These are phyloP conservation scores for Blastomyces parvus DNA, from an alignment of 2,329 filamentous ascomycete genomes.

Conservation along the genomic window DNA sequence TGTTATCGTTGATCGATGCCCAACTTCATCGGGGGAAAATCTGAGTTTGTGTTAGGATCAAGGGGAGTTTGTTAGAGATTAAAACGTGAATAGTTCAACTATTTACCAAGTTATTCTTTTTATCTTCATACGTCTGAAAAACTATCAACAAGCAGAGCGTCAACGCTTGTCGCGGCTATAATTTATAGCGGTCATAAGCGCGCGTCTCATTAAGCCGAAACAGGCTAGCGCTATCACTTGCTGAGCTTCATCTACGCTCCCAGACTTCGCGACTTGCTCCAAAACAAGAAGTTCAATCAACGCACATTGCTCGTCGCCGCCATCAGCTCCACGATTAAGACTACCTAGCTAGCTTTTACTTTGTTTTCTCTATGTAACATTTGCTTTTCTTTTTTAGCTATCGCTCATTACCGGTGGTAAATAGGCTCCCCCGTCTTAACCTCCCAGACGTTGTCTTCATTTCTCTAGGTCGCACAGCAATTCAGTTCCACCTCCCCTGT, in stretches of 20 bases:
- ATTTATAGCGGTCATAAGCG: background rate
- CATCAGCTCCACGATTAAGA: background rate
- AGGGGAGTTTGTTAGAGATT: background rate
- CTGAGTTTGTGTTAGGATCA: background rate
- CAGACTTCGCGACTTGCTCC: slow-evolving; percentile 2
- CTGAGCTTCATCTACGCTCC: background rate
- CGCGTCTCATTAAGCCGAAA: background rate
- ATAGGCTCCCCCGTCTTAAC: background rate
- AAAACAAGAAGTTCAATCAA: background rate
- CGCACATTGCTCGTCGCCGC: background rate
- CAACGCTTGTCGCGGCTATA: background rate
- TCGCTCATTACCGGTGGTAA: background rate
- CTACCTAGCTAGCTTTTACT: background rate
- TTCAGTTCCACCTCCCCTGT: background rate
- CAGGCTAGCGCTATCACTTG: background rate
- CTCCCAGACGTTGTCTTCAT: background rate
- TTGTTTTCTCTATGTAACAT: background rate
- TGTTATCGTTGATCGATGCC: background rate
- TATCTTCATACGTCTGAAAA: background rate
- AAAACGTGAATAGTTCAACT: background rate
- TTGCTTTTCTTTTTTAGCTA: background rate
- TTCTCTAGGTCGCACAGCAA: background rate
- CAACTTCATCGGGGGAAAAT: background rate
- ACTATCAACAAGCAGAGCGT: background rate
- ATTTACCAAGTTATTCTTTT: background rate